Percentiles rank a stretch among this genome's conserved stretches.
These are phyloP conservation scores for baker's yeast (Saccharomyces cerevisiae) DNA, from an alignment of 805 yeast species.

Conservation along the genomic window DNA sequence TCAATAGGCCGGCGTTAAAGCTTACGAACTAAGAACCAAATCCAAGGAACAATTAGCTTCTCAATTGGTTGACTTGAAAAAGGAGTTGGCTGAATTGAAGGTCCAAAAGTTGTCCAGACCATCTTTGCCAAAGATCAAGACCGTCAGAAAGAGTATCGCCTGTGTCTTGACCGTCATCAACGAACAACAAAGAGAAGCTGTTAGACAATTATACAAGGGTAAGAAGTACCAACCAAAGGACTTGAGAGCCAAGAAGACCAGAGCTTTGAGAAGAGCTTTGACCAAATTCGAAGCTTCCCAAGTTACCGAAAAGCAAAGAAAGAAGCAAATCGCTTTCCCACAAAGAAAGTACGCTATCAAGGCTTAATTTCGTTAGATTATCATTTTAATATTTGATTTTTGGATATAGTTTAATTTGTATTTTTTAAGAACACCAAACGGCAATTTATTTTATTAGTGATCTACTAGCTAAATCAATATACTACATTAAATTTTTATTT, in stretches of 20 bases:
- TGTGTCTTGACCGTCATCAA: conserved; percentile 94
- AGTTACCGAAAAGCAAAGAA: conserved; percentile 81
- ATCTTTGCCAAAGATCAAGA: conserved; percentile 91
- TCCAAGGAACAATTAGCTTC: conserved; percentile 93
- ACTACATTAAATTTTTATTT: neutral
- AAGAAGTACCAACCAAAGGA: conserved; percentile 97
- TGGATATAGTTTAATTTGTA: neutral
- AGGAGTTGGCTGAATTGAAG: conserved; percentile 91
- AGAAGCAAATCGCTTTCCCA: conserved; percentile 94
- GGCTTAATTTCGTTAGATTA: conserved; percentile 76
- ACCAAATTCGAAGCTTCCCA: conserved; percentile 76
- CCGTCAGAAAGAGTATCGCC: conserved; percentile 97
- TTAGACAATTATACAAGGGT: conserved; percentile 89
- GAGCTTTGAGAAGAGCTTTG: conserved; percentile 97
- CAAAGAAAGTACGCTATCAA: conserved; percentile 97
- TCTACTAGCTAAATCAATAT: neutral
- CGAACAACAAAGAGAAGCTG: conserved; percentile 92
- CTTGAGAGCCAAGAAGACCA: conserved; percentile 98
- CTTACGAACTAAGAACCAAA: conserved; percentile 94
- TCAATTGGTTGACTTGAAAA: conserved; percentile 92
- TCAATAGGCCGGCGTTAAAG: conserved; percentile 74
- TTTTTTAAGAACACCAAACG: neutral
- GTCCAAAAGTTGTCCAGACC: conserved; percentile 91
- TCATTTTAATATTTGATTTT: neutral
- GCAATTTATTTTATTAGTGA: neutral